Conservation (phyloP, 208 protist species). For the Crithidia bombi region DNA sequence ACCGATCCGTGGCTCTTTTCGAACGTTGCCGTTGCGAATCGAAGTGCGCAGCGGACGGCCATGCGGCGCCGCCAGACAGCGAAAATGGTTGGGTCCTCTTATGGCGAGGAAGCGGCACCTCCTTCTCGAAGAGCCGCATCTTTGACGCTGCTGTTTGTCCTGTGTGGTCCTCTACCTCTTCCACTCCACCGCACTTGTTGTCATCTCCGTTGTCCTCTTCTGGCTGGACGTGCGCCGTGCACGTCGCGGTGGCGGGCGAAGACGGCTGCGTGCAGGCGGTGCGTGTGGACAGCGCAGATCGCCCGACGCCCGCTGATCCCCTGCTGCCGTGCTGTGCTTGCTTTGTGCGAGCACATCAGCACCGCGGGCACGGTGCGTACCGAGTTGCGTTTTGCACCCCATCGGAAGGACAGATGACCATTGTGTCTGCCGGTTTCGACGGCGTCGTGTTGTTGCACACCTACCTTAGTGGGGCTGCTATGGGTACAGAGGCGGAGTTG, state of each 20-base stretch:
- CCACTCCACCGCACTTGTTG: background rate
- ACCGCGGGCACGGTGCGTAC: conserved; percentile 69
- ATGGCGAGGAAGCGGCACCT: conserved; percentile 42
- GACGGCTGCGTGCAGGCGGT: conserved; percentile 62
- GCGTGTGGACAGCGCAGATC: background rate
- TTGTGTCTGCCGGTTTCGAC: conserved; percentile 66
- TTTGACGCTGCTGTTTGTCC: conserved; percentile 62
- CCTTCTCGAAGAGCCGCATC: conserved; percentile 59
- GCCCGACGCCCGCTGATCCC: background rate
- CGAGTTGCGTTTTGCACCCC: conserved; percentile 40
- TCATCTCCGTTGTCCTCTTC: background rate
- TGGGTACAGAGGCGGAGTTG: no score
- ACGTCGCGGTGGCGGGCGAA: conserved; percentile 55
- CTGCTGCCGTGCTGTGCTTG: background rate
- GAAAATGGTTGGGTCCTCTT: conserved; percentile 36
- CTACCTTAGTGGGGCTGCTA: no score
- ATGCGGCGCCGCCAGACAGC: background rate
- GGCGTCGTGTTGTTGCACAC: conserved; percentile 42
- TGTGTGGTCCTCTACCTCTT: background rate
- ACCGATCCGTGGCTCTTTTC: conserved; percentile 67
- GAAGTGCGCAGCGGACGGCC: background rate
- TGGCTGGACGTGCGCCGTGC: conserved; percentile 19
- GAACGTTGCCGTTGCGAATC: background rate
- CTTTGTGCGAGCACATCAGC: conserved; percentile 37
- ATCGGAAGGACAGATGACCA: background rate